Conservation (phyloP, 31 red algal genomes). For the Porphyra umbilicalis region DNA sequence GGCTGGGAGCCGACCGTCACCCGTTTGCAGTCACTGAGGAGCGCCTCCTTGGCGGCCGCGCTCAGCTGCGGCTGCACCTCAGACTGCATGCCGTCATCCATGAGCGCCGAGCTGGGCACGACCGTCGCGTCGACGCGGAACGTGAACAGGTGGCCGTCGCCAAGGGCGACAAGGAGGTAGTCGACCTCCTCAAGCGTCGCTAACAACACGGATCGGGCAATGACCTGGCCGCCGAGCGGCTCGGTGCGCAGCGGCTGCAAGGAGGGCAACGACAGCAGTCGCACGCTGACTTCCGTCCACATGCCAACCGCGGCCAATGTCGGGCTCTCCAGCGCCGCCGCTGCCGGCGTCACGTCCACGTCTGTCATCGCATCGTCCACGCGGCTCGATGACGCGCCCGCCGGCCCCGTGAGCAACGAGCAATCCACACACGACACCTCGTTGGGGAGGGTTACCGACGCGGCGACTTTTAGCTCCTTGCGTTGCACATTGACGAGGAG, state of each 20-base stretch:
- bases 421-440: slow-evolving; percentile 89
- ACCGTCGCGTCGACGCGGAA: slow-evolving; percentile 58
- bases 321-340: not conserved
- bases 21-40: slow-evolving; percentile 2
- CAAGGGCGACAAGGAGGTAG: slow-evolving; percentile 85
- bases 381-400: not conserved
- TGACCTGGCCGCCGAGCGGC: slow-evolving; percentile 61
- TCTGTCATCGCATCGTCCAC: not conserved
- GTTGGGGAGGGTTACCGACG: slow-evolving; percentile 53
- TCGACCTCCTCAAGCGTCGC: slow-evolving; percentile 67
- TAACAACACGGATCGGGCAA: slow-evolving; percentile 81
- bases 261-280: slow-evolving; percentile 70
- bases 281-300: slow-evolving; percentile 90
- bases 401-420: not conserved
- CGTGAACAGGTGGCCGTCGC: slow-evolving; percentile 89
- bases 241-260: slow-evolving; percentile 56
- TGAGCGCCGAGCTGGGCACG: slow-evolving; percentile 4
- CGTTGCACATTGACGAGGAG: slow-evolving; percentile 42
- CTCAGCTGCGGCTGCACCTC: not conserved
- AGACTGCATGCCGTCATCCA: slow-evolving; percentile 2
- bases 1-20: slow-evolving; percentile 87
- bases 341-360: not conserved
- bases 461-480: slow-evolving; percentile 46
- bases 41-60: not conserved
- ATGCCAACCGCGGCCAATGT: slow-evolving; percentile 75